phyloP scores from a whole-genome alignment of 495 filamentous ascomycete species.

The Tetracladium marchalianum region DNA sequence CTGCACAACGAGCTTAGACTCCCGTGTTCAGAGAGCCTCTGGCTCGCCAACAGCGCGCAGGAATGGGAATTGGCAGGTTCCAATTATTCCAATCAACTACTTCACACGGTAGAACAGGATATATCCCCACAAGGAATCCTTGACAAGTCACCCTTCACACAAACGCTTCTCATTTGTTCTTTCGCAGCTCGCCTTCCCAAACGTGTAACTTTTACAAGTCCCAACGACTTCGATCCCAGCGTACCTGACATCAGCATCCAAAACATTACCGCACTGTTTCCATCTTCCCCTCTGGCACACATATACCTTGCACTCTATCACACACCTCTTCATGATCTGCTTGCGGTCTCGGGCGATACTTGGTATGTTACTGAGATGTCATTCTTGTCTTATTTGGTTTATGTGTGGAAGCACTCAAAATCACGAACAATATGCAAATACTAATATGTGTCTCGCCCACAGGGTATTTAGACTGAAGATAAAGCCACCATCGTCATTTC shows the following conservation, averaged over 20 bases:
- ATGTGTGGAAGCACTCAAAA: too few relatives aligned
- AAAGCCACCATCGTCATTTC: conserved; percentile 14
- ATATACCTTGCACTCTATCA: conserved; percentile 17
- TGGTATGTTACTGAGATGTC: conserved; percentile 1
- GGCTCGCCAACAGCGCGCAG: conserved; percentile 13
- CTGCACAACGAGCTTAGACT: conserved; percentile 2
- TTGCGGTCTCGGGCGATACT: conserved; percentile 19
- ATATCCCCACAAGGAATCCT: not conserved
- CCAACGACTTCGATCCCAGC: conserved; percentile 7
- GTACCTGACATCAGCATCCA: conserved; percentile 1
- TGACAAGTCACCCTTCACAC: conserved; percentile 4
- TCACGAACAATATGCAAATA: too few relatives aligned
- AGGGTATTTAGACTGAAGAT: conserved; percentile 16
- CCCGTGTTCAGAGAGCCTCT: conserved; percentile 15
- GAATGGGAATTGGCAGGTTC: conserved; percentile 13
- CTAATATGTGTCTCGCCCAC: too few relatives aligned
- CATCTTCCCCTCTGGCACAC: conserved; percentile 8
- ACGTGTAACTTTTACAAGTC: conserved; percentile 3
- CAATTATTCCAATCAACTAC: not conserved
- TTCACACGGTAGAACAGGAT: conserved; percentile 4
- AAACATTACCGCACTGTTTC: conserved; percentile 6
- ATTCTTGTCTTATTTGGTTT: too few relatives aligned
- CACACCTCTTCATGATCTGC: conserved; percentile 18
- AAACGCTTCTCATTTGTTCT: conserved; percentile 12
- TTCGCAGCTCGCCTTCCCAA: conserved; percentile 10